Evolutionary conservation across 2,329 filamentous ascomycete species (phyloP), one percentile per base, ranked within the genome.

Genomic region (Didymosphaeria variabile): DNA sequence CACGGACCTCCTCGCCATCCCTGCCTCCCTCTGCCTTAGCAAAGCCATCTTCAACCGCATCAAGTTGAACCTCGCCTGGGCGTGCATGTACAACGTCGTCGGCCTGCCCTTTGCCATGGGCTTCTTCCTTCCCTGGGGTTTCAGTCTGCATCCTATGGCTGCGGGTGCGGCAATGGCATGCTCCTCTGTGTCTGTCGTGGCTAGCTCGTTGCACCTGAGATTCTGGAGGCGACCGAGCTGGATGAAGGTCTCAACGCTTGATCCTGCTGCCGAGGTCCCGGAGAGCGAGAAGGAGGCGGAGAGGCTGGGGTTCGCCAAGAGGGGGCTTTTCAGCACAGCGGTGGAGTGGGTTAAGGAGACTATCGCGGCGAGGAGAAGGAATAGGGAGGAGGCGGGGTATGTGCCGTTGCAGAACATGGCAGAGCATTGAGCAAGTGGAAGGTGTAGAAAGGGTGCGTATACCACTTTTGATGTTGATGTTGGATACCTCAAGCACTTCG

Each of bases 101-200:
- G 95, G 95, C 1, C 84, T 99, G 15, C 95, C 95, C 2, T 96
- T 99, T 71, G 95, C 95, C 44, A 98, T 98, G 95, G 95, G 95
- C 26, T 81, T 98, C 70, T 96, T 98, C 82, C 83, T 99, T 5
- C 94, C 95, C 0, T 88, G 97, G 67, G 95, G 94, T 34, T 87
- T 91, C 62, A 90, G 93, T 71, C 83, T 98, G 66, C 95, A 97
- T 68, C 94, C 95, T 26, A 94, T 98, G 90, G 93, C 94, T 53
- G 95, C 95, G 1, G 94, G 93, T 21, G 93, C 92, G 3, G 95
- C 95, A 53, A 98, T 99, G 94, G 94, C 94, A 1, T 88, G 86
- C 66, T 95, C 91, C 60, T 94, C 91, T 67, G 93, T 99, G 50
- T 95, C 91, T 61, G 95, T 99, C 4, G 94, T 98, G 0, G 83